These are phyloP conservation scores for Chaetothyriales sp. DNA, from an alignment of 2,329 filamentous ascomycete species.

Conservation along the genomic window DNA sequence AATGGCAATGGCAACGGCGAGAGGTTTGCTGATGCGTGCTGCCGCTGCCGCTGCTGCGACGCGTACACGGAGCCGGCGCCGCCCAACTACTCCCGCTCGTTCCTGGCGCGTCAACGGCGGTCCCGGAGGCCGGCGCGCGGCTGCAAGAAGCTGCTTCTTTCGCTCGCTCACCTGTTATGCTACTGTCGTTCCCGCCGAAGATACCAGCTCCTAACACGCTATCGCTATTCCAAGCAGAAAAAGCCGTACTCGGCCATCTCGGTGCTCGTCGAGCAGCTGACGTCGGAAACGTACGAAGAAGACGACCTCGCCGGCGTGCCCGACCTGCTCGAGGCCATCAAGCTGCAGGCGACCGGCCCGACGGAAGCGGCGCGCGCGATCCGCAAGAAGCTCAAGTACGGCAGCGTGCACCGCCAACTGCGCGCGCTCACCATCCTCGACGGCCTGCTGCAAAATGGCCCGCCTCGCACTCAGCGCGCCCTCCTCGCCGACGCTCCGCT, in stretches of 20 bases:
- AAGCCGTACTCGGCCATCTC: slow-evolving; percentile 91
- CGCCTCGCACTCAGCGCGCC: slow-evolving; percentile 67
- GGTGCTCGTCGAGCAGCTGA: slow-evolving; percentile 80
- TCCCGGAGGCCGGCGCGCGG: slow-evolving; percentile 8
- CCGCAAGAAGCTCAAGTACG: slow-evolving; percentile 98
- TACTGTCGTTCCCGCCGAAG: slow-evolving; percentile 15
- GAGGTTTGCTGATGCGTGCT: neutral
- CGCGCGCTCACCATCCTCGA: slow-evolving; percentile 80
- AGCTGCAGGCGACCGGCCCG: slow-evolving; percentile 74
- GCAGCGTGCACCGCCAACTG: slow-evolving; percentile 81
- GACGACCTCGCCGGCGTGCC: slow-evolving; percentile 86
- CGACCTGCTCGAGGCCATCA: slow-evolving; percentile 86
- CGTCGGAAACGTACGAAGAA: slow-evolving; percentile 76
- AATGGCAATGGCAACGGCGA: neutral
- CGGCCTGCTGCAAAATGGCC: slow-evolving; percentile 87
- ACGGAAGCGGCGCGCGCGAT: slow-evolving; percentile 81
- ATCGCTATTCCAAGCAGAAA: slow-evolving; percentile 33
- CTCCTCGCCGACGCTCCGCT: slow-evolving; percentile 77
- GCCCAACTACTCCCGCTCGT: slow-evolving; percentile 2
- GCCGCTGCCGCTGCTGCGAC: slow-evolving; percentile 9
- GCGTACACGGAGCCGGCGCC: slow-evolving; percentile 10
- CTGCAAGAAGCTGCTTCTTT: slow-evolving; percentile 11
- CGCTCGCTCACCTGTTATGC: slow-evolving; percentile 14
- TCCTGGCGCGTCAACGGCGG: slow-evolving; percentile 1
- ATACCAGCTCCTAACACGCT: slow-evolving; percentile 18